Conservation (phyloP, 768 basidiomycete genomes). For the Pleurotus platypus region DNA sequence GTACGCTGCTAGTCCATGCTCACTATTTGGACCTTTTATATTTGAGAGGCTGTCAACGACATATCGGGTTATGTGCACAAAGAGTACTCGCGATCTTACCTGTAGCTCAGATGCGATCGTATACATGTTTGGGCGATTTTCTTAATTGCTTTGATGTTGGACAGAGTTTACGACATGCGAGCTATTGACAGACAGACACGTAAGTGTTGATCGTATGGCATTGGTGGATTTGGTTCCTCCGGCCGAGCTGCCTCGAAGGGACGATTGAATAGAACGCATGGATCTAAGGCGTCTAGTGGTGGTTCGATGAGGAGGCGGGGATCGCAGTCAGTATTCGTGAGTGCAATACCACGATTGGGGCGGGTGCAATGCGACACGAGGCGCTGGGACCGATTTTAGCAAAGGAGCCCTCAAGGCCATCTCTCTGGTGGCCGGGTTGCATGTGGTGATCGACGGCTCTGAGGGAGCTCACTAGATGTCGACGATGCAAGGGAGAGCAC, state of each 20-base stretch:
- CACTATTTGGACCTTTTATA: not conserved
- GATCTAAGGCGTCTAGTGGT: not conserved
- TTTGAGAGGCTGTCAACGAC: not conserved
- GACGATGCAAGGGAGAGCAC: not conserved
- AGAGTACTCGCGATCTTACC: not conserved
- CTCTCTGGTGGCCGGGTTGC: conserved; percentile 2
- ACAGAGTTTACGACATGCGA: conserved; percentile 17
- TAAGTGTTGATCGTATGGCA: not conserved
- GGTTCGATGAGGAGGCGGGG: not conserved
- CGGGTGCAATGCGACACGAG: conserved; percentile 1
- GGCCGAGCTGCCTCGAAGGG: not conserved
- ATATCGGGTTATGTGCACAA: not conserved
- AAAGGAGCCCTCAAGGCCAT: not conserved
- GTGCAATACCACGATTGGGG: conserved; percentile 2
- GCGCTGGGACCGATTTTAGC: not conserved
- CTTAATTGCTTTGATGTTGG: conserved; percentile 15
- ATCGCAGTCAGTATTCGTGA: not conserved
- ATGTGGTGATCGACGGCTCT: conserved; percentile 5
- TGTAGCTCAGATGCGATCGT: conserved; percentile 23
- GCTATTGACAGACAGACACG: not conserved
- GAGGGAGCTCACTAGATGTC: conserved; percentile 3
- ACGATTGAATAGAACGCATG: not conserved
- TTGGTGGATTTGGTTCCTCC: not conserved
- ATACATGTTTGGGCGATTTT: conserved; percentile 25
- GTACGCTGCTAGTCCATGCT: not conserved